Base-by-base conservation (phyloP, 2,329 filamentous ascomycete species). In the Ceratocystis huliohia region DNA sequence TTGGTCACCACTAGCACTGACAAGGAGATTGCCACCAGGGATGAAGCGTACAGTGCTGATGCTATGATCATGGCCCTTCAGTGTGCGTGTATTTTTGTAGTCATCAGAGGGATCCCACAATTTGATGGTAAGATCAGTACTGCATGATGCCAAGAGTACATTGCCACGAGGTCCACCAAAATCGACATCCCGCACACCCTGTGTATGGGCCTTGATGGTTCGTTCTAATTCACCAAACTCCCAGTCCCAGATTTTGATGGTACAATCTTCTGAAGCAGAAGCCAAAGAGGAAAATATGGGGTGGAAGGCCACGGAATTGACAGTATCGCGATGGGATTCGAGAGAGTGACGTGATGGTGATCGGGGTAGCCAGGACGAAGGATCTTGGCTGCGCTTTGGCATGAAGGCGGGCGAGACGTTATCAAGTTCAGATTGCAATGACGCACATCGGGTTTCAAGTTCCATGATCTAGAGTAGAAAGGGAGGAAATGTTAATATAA, bases 241-340 rank as follows among this genome's bases (percentile, higher is more conserved):
- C 88, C 91, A 96, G 73, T 96, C 92, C 92, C 92, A 96, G 66
- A 96, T 92, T 73, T 96, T 96, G 75, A 97, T 96, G 6, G 89
- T 96, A 65, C 85, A 89, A 75, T 96, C 93, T 74, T 96, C 92
- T 7, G 91, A 95, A 17, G 89, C 92, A 0, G 91, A 94, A 8
- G 92, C 93, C 25, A 96, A 80, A 4, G 89, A 93, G 8, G 91
- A 93, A 76, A 96, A 96, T 41, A 94, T 82, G 0, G 92, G 92
- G 74, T 96, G 92, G 73, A 96, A 96, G 17, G 92, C 92, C 67
- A 96, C 86, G 72, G 90, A 92, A 66, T 88, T 96, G 68, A 96
- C 86, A 15, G 89, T 84, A 28, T 85, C 80, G 71, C 91, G 84
- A 75, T 96, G 92, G 17, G 88, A 92, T 75, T 95, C 84, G 8